phyloP scores from a whole-genome alignment of 164 flowering plant genomes.

The Vitis rotundifolia region DNA sequence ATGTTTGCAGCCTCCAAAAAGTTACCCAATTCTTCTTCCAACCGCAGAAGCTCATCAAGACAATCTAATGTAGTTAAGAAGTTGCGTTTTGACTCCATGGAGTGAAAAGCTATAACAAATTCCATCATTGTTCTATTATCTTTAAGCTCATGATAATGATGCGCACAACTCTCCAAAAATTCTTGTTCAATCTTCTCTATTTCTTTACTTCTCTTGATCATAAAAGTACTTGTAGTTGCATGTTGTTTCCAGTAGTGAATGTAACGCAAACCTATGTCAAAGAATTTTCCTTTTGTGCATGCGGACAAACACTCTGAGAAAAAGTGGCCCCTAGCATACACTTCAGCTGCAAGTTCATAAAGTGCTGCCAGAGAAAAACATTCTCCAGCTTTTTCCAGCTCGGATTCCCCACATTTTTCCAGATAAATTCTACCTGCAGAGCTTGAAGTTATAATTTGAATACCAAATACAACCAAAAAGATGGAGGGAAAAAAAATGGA shows the following conservation, averaged over 20 bases:
- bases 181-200: conserved; percentile 32
- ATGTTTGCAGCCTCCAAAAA: conserved; percentile 55
- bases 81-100: conserved; percentile 31
- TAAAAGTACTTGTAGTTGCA: conserved; percentile 13
- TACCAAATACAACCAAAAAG: neutral
- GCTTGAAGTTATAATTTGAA: neutral
- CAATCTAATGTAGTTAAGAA: conserved; percentile 32
- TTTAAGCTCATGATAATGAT: conserved; percentile 35
- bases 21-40: conserved; percentile 55
- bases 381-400: conserved; percentile 51
- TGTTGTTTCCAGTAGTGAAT: conserved; percentile 48
- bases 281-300: conserved; percentile 42
- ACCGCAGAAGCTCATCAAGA: conserved; percentile 43
- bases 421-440: conserved; percentile 35
- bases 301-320: conserved; percentile 43
- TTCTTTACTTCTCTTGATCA: conserved; percentile 11
- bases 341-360: conserved; percentile 50
- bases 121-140: conserved; percentile 47
- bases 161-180: conserved; percentile 50
- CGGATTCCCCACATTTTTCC: conserved; percentile 46
- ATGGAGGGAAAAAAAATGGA: neutral
- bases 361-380: conserved; percentile 44
- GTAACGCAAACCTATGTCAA: conserved; percentile 48
- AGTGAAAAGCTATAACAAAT: conserved; percentile 38
- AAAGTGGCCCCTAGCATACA: conserved; percentile 39